A percentile compares a stretch with the other conserved stretches of the same genome.
These are phyloP conservation scores for Auricularia auricula-judae DNA, from an alignment of 768 basidiomycete species.

Conservation along the genomic window DNA sequence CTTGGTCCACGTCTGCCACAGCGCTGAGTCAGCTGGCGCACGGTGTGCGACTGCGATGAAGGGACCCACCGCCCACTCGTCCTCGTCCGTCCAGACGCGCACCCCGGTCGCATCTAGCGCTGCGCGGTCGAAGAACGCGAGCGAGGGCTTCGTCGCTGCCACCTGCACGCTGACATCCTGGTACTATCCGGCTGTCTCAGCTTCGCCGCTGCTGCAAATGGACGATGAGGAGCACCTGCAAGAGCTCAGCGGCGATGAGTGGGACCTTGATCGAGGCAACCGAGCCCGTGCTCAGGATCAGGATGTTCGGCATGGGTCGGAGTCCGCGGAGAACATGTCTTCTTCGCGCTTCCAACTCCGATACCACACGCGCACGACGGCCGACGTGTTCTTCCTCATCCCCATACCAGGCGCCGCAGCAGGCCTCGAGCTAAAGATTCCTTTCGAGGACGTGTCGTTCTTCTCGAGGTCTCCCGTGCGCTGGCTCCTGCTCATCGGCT, in stretches of 20 bases:
- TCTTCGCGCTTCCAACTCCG: too few species aligned
- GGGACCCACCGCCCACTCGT: conserved; percentile 78
- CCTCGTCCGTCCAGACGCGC: conserved; percentile 77
- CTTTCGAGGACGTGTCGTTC: too few species aligned
- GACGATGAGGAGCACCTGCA: conserved; percentile 35
- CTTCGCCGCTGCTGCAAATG: conserved; percentile 3
- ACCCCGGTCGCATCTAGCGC: conserved; percentile 42
- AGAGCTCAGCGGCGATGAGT: conserved; percentile 70
- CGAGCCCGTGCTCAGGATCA: conserved; percentile 86
- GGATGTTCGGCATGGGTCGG: conserved; percentile 31
- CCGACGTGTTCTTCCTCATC: too few species aligned
- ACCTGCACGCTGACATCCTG: conserved; percentile 69
- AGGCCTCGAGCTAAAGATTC: too few species aligned
- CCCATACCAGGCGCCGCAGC: too few species aligned
- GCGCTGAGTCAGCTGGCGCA: background rate
- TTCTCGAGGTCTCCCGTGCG: too few species aligned
- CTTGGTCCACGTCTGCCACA: conserved; percentile 48
- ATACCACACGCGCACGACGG: too few species aligned
- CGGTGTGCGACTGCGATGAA: background rate
- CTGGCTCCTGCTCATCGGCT: too few species aligned
- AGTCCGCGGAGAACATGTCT: too few species aligned
- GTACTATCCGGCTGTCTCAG: conserved; percentile 37
- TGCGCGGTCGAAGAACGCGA: conserved; percentile 59
- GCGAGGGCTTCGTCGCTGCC: conserved; percentile 65
- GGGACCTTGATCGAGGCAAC: conserved; percentile 93